phyloP scores from a whole-genome alignment of 331 rosid genomes.

The Malus hybrid region DNA sequence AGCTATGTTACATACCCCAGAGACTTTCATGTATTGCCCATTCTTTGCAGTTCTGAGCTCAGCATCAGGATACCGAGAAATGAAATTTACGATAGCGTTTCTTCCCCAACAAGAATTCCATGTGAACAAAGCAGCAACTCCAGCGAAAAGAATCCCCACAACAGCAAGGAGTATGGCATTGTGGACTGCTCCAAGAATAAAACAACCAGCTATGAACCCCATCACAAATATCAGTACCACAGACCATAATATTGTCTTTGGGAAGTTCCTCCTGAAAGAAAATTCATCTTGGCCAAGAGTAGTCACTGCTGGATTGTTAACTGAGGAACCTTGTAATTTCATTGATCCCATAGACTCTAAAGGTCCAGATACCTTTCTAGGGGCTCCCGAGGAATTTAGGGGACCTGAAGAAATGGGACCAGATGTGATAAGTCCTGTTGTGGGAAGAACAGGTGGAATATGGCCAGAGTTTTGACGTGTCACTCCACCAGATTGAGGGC shows the following conservation, averaged over 20 bases:
- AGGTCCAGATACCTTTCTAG: conserved; percentile 82
- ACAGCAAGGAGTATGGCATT: conserved; percentile 89
- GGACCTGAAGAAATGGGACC: conserved; percentile 94
- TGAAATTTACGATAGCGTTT: conserved; percentile 70
- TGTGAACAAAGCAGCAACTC: conserved; percentile 73
- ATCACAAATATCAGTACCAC: conserved; percentile 85
- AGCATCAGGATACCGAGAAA: conserved; percentile 78
- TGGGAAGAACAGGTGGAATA: conserved; percentile 81
- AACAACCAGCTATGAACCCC: conserved; percentile 98
- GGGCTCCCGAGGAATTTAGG: conserved; percentile 86
- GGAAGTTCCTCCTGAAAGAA: conserved; percentile 89
- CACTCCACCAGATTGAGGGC: conserved; percentile 92
- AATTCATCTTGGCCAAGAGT: conserved; percentile 68
- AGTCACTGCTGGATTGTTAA: conserved; percentile 79
- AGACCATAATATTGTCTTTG: conserved; percentile 87
- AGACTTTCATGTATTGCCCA: conserved; percentile 94
- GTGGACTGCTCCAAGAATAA: conserved; percentile 95
- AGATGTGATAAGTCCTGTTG: conserved; percentile 91
- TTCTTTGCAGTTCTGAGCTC: conserved; percentile 95
- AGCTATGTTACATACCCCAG: conserved; percentile 76
- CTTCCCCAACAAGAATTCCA: conserved; percentile 94
- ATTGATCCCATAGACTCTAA: conserved; percentile 71
- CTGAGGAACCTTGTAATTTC: conserved; percentile 44
- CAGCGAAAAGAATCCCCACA: conserved; percentile 62
- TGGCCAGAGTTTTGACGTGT: conserved; percentile 98